These are phyloP conservation scores for Aegilops tauschii DNA, from an alignment of 176 grass and related monocot species.

Conservation along the genomic window DNA sequence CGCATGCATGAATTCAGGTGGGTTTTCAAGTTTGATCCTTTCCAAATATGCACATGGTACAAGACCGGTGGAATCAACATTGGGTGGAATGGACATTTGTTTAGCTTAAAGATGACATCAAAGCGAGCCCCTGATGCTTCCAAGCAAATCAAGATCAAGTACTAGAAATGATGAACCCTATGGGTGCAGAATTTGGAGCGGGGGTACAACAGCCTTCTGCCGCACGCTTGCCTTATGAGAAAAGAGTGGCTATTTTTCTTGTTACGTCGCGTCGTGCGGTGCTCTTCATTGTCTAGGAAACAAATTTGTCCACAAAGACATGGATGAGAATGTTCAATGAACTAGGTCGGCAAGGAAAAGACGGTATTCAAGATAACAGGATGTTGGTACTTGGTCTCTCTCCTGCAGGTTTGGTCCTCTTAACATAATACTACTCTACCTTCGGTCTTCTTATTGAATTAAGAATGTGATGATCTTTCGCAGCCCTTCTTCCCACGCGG, in stretches of 20 bases:
- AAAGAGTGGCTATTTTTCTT: neutral
- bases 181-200: slow-evolving; percentile 17
- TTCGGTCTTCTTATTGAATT: neutral
- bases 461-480: neutral
- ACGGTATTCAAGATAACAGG: neutral
- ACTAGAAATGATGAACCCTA: slow-evolving; percentile 30
- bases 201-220: slow-evolving; percentile 22
- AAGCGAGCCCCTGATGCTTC: slow-evolving; percentile 39
- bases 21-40: neutral
- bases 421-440: neutral
- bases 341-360: neutral
- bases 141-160: slow-evolving; percentile 39
- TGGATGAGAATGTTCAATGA: neutral
- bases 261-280: neutral
- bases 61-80: neutral
- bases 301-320: neutral
- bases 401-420: neutral
- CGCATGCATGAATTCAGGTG: slow-evolving; percentile 10
- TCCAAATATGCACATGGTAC: slow-evolving; percentile 6
- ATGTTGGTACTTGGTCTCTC: neutral
- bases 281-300: neutral
- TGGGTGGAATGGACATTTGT: slow-evolving; percentile 8
- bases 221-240: slow-evolving; percentile 23
- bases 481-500: no score
- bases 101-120: slow-evolving; percentile 30